Evolutionary conservation across 75 land plant genomes (phyloP), one percentile per base, ranked within the genome.

Genomic region (Pinus taeda): DNA sequence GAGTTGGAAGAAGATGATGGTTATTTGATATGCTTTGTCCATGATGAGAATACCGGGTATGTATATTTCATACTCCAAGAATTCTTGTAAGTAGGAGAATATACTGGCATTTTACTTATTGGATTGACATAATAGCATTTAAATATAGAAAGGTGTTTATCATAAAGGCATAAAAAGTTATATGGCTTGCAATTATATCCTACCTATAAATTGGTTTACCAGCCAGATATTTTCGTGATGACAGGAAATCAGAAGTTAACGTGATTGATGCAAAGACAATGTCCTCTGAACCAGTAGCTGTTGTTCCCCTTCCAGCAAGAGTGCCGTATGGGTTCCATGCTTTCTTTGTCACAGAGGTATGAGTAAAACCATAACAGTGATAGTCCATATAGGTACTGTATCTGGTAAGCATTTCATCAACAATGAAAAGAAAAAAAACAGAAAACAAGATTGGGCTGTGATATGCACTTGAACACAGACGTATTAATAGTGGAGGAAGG

Each of bases 281-380:
- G 98, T 87, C 93, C 29, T 20, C 89, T 49, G 89, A 93, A 60
- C 92, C 96, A 29, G 93, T 93, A 74, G 96, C 94, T 29, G 89
- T 93, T 77, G 89, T 95, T 64, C 85, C 82, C 3, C 81, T 95
- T 22, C 93, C 98, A 5, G 70, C 75, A 36, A 85, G 96, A 77
- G 96, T 95, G 72, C 98, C 98, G n/a, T 87, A 87, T 74, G 98
- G 98, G 17, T 95, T 95, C 57, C 96, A 95, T 85, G 93, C 96
- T 30, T 85, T 93, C 83, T 95, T 95, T 89, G 92, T 95, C 6
- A 80, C 84, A 63, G 92, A 94, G 95, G 97, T 94, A 73, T 17
- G 74, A 69, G 18, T 49, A 49, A 49, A 0, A 49, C 55, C 11
- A 9, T 49, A 9, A 49, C 13, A 49, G 2, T 49, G 9, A 9